Evolutionary conservation across 2,329 filamentous ascomycete species (phyloP), one percentile per base, ranked within the genome.

Genomic region (Colletotrichum costaricense): DNA sequence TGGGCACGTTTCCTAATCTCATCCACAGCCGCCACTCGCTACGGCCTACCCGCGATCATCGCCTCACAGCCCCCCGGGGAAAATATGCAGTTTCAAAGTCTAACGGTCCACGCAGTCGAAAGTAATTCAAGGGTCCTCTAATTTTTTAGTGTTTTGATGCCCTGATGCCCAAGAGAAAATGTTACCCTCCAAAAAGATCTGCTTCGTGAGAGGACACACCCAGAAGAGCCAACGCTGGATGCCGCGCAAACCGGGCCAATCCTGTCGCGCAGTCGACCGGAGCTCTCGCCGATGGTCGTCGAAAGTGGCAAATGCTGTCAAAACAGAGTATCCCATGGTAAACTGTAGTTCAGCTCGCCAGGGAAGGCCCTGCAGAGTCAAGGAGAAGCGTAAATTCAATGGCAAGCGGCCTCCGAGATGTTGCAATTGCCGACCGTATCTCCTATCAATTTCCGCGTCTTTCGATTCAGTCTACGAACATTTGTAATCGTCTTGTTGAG

Each of bases 321-420:
- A 67, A 22, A 60, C 63, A 56, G 9, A 67, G n/a, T 54, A 12
- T 33, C 22, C 24, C 38, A n/a, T 54, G 33, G 33, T 24, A 57
- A 26, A 49, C 7, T 19, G 42, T n/a, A 22, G 4, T 49, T 49
- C 35, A 60, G 24, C 55, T 30, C 56, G n/a, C 19, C 55, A 35
- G 62, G 54, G 38, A 46, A 58, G 9, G 67, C 28, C 63, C 57
- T 67, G 57, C 14, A n/a, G 3, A 19, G 54, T 5, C 22, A 57
- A 26, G 26, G 38, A 22, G 28, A 57, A 49, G 57, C 64, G 12
- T 57, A 62, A 72, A 58, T 22, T 68, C 58, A 63, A 69, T 54
- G 57, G 69, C 24, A 33, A 19, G 16, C 16, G 19, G 42, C 42
- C 9, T 11, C 24, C 28, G 35, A 56, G 12, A 35, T 33, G 26